Base-by-base conservation (phyloP, 371 early-diverging fungal species). In the Vairimorpha necatrix region DNA sequence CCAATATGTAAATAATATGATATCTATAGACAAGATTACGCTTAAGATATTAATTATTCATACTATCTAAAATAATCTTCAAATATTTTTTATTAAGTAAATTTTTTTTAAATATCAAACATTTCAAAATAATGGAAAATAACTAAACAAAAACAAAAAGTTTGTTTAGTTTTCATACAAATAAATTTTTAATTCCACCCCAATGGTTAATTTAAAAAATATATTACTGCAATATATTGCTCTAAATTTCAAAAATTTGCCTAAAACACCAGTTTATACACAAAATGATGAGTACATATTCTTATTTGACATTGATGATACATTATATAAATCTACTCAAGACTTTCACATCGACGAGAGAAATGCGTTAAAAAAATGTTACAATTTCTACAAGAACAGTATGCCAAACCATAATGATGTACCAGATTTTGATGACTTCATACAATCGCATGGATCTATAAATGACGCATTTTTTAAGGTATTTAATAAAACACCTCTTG, bases 241-340 rank as follows among this genome's bases (percentile, higher is more conserved):
- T 42, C 11, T 42, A 7, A 42, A 16, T 42, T 42, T 11, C 16
- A 42, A 42, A 11, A 42, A 42, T 42, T 16, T 16, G 16, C 14
- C 6, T 50, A 50, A 50, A 3, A 13, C 6, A 13, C 6, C 4
- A n/a, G 22, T 50, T 11, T 3, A 14, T 50, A 14, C 50, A n/a
- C 6, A 76, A 47, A 66, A 65, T 33, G 34, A 60, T 7, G 76
- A 72, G n/a, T 22, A 38, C 3, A 38, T 72, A 28, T 66, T 79
- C 28, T 1, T 79, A 32, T 79, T 70, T 50, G 80, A 79, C 47
- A 79, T 79, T 22, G 80, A 79, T 67, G 69, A 72, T 26, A 68
- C 69, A n/a, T 39, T 79, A 0, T 79, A 76, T 34, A 54, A 74
- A 30, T 48, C 28, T 24, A 30, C 67, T 18, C 38, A 67, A 22